Evolutionary conservation across 176 grass and related monocot genomes (phyloP).

Genomic region (Themeda triandra): DNA sequence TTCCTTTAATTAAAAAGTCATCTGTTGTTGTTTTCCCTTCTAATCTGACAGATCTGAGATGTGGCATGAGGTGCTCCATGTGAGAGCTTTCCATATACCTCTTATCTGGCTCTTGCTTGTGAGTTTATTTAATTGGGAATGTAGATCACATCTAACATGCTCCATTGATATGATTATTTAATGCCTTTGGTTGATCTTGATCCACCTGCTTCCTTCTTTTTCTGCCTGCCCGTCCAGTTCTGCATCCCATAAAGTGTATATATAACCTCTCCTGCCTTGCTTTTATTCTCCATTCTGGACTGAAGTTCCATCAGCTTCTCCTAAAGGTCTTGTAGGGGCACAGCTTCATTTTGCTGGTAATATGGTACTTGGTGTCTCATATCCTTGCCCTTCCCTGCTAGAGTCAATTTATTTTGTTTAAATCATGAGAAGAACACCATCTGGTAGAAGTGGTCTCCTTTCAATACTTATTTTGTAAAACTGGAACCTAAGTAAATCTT

Average conservation of each 20-base stretch:
- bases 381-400: background rate
- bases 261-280: constrained; percentile 30
- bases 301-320: constrained; percentile 21
- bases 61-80: constrained; percentile 44
- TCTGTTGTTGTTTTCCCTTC: constrained; percentile 43
- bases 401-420: background rate
- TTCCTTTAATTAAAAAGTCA: constrained; percentile 31
- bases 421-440: background rate
- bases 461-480: background rate
- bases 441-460: background rate
- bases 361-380: background rate
- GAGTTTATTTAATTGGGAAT: constrained; percentile 41
- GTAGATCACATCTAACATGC: constrained; percentile 46
- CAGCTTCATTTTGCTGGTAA: constrained; percentile 30
- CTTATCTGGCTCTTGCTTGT: constrained; percentile 33
- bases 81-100: constrained; percentile 21
- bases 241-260: constrained; percentile 36
- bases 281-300: constrained; percentile 33
- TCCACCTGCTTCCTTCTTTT: constrained; percentile 33
- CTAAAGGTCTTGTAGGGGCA: background rate
- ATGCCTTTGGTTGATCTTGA: constrained; percentile 26
- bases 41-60: constrained; percentile 50
- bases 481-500: background rate
- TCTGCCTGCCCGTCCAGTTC: constrained; percentile 22
- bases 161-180: constrained; percentile 38